These are phyloP conservation scores for Amauroascus niger DNA, from an alignment of 2,329 filamentous ascomycete genomes.

Conservation along the genomic window DNA sequence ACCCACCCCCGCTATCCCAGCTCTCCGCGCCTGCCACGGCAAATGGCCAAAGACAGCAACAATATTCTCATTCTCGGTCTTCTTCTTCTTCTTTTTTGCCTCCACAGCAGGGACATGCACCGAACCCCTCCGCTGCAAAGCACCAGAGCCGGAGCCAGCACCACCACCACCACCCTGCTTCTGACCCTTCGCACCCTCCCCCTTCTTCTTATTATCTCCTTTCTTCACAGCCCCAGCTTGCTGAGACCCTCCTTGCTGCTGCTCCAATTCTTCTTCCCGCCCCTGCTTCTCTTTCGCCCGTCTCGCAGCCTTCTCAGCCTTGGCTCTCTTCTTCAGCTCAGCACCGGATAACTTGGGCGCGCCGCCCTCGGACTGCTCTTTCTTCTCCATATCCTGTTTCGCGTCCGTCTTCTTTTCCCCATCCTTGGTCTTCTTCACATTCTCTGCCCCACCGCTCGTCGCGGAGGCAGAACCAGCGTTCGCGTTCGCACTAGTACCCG, in stretches of 20 bases:
- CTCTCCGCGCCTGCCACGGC: slow-evolving; percentile 63
- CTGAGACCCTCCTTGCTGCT: slow-evolving; percentile 21
- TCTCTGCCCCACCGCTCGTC: slow-evolving; percentile 11
- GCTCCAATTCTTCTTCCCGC: slow-evolving; percentile 26
- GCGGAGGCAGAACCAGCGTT: slow-evolving; percentile 18
- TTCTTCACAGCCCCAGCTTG: slow-evolving; percentile 18
- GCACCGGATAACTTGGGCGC: slow-evolving; percentile 42
- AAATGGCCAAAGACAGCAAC: slow-evolving; percentile 74
- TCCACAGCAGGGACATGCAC: slow-evolving; percentile 31
- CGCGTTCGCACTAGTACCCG: not conserved
- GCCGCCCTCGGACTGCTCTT: slow-evolving; percentile 15
- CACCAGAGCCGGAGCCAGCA: slow-evolving; percentile 5
- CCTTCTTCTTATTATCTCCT: slow-evolving; percentile 18
- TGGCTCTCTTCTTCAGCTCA: slow-evolving; percentile 77
- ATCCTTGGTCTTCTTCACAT: slow-evolving; percentile 13
- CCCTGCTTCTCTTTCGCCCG: slow-evolving; percentile 61
- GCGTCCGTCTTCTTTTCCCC: slow-evolving; percentile 19
- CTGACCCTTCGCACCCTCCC: too few relatives aligned
- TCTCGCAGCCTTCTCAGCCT: slow-evolving; percentile 83
- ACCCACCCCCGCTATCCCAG: slow-evolving; percentile 49
- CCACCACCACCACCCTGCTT: slow-evolving; percentile 13
- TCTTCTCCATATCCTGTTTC: slow-evolving; percentile 12
- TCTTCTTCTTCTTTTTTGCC: slow-evolving; percentile 44
- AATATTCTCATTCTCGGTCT: slow-evolving; percentile 50
- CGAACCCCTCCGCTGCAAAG: slow-evolving; percentile 29